Evolutionary conservation across 306 rosid species (phyloP).

Genomic region (Sphenostylis stenocarpa): DNA sequence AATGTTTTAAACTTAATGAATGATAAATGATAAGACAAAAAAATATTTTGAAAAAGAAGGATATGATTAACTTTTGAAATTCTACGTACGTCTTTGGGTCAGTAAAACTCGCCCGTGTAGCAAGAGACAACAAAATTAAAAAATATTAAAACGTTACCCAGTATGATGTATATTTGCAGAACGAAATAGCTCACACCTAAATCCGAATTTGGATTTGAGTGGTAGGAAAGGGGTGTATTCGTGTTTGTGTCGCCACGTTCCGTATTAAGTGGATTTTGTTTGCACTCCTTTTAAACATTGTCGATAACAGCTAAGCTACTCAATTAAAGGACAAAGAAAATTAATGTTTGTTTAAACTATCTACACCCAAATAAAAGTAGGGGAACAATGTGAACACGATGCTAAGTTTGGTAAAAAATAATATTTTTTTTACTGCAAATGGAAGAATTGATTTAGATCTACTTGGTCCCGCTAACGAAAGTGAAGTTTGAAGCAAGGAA

Average conservation of each 20-base stretch:
- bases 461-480: not conserved
- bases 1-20: too few relatives aligned
- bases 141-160: too few relatives aligned
- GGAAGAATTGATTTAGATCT: not conserved
- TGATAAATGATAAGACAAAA: too few relatives aligned
- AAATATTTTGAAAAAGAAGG: too few relatives aligned
- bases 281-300: not conserved
- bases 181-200: not conserved
- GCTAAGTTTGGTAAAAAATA: not conserved
- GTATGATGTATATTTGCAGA: too few relatives aligned
- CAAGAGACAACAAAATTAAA: too few relatives aligned
- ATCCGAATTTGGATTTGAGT: not conserved
- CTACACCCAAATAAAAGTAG: not conserved
- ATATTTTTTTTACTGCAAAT: too few relatives aligned
- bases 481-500: not conserved
- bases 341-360: not conserved
- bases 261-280: not conserved
- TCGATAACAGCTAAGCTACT: not conserved
- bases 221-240: not conserved
- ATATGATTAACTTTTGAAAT: too few relatives aligned
- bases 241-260: not conserved
- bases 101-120: too few relatives aligned
- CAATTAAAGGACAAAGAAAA: not conserved
- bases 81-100: too few relatives aligned
- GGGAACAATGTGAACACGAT: not conserved